A percentile compares a stretch with the other conserved stretches of the same genome.
phyloP scores from a whole-genome alignment of 2,329 filamentous ascomycete genomes.

The Penicillium sp. region DNA sequence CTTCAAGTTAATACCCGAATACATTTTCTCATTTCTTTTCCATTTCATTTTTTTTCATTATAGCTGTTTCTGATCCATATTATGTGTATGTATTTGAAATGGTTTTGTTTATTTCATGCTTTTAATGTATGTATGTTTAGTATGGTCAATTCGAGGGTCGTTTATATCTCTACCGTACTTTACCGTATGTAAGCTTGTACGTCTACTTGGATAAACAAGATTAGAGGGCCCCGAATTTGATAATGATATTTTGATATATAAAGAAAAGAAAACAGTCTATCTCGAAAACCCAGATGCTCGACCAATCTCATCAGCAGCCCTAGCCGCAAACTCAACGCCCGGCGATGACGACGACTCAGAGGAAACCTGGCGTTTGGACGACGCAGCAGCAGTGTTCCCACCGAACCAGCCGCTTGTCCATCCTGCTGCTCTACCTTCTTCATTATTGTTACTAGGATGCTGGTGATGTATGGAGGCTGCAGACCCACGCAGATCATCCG shows the following conservation, averaged over 20 bases:
- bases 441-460: not conserved
- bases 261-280: conserved; percentile 4
- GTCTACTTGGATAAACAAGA: no score
- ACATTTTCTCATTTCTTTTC: not conserved
- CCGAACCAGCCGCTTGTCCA: conserved; percentile 15
- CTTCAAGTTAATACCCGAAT: conserved; percentile 7
- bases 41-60: not conserved
- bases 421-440: not conserved
- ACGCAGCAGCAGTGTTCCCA: not conserved
- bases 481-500: conserved; percentile 51
- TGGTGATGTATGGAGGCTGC: not conserved
- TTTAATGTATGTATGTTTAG: not conserved
- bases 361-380: not conserved
- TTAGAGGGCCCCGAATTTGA: not conserved
- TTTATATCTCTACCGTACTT: no score
- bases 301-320: conserved; percentile 23
- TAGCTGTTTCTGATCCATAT: not conserved
- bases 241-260: not conserved
- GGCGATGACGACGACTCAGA: conserved; percentile 15
- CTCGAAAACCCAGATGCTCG: conserved; percentile 15
- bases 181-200: no score
- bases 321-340: conserved; percentile 27
- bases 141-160: not conserved
- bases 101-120: not conserved
- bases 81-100: not conserved